phyloP scores from a whole-genome alignment of 1,139 yeast genomes.

The Oligophagozyma castellii region DNA sequence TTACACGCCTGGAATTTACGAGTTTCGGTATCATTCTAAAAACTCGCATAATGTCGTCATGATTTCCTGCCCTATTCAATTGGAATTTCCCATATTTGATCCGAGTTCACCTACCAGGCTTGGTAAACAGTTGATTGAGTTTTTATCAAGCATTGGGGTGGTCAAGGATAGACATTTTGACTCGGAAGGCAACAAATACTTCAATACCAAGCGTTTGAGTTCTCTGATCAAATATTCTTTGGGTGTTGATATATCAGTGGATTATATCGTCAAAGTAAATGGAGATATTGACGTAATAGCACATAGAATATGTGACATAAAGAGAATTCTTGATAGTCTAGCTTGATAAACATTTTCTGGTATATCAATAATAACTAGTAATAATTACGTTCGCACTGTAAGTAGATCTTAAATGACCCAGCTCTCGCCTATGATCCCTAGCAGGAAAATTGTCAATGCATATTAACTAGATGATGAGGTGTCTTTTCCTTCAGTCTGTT shows the following conservation, averaged over 20 bases:
- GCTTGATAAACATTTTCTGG: conserved; percentile 4
- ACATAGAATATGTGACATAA: conserved; percentile 23
- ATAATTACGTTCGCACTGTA: too few species aligned
- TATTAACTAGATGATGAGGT: too few species aligned
- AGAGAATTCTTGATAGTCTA: conserved; percentile 22
- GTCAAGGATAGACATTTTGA: conserved; percentile 9
- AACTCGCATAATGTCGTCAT: conserved; percentile 61
- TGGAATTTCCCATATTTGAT: conserved; percentile 32
- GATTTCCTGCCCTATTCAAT: conserved; percentile 59
- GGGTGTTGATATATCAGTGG: conserved; percentile 25
- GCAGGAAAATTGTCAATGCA: too few species aligned
- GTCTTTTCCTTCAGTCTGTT: neutral
- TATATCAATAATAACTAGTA: too few species aligned
- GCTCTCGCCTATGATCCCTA: too few species aligned
- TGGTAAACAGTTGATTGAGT: conserved; percentile 8
- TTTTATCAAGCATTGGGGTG: conserved; percentile 15
- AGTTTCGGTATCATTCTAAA: conserved; percentile 59
- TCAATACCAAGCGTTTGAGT: conserved; percentile 14
- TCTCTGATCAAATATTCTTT: conserved; percentile 21
- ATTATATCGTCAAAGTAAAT: conserved; percentile 23
- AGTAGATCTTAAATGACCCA: too few species aligned
- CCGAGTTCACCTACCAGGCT: conserved; percentile 25
- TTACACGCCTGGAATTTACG: conserved; percentile 66
- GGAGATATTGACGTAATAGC: conserved; percentile 22
- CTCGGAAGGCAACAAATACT: conserved; percentile 12